Base-by-base conservation (phyloP, 1,139 yeast species). In the Williopsis jadinii region DNA sequence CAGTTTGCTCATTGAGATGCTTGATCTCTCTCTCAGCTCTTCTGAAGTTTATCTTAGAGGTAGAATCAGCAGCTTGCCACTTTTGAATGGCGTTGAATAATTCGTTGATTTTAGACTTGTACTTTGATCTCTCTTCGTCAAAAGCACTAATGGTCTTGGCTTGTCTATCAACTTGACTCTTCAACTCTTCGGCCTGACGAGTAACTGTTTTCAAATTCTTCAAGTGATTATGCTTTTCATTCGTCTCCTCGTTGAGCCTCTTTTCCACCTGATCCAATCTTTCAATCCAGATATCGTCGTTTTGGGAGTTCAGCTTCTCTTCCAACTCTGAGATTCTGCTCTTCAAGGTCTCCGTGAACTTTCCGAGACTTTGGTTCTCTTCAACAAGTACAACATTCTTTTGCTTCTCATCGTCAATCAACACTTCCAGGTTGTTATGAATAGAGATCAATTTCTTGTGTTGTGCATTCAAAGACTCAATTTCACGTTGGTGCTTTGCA, bases 1-100 rank as follows among this genome's bases (percentile, higher is more conserved):
- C 60, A 41, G 75, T 63, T 37, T 65, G 65, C 48, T 80, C 86
- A 49, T 74, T 75, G 48, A 73, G 63, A 39, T 77, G 80, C 8
- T 71, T 61, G 10, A 70, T 61, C 46, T 75, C 79, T 37, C 80
- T 62, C 40, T 65, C 67, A 0, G 73, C 64, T 34, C 75, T 60
- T 39, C 71, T 68, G 14, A 70, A 59, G 19, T 61, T 61, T 41
- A 73, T 52, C 33, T 63, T 61, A 14, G 71, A 63, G 11, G 66
- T 62, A 3, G 73, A 62, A 43, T 74, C 80, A 14, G 65, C 63
- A 28, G 63, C 56, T 42, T 69, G 74, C 46, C 73, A 55, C 13
- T 58, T 50, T 30, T 65, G 68, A 28, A 74, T 55, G 9, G 64
- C 64, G 11, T 55, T 56, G 39, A 66, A 64, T 38, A 73, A 48